These are phyloP conservation scores for Plectosphaerella cucumerina DNA, from an alignment of 2,329 filamentous ascomycete genomes.

Conservation along the genomic window DNA sequence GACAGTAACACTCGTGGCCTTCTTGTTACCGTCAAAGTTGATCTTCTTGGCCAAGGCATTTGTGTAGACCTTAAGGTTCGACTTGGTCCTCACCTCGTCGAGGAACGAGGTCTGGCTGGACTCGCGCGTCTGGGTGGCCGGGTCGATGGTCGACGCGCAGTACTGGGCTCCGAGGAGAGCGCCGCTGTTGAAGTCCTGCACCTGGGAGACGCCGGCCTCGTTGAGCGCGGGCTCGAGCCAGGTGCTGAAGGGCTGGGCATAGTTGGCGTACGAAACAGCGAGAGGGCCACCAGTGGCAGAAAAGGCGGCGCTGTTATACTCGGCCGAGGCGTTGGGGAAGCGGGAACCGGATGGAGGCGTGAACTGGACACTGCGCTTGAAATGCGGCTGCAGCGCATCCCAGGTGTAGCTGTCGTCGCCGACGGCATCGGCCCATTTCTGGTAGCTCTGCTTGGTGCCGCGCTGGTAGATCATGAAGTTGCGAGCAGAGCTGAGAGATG, in stretches of 20 bases:
- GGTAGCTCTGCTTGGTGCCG: constrained; percentile 15
- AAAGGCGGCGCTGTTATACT: constrained; percentile 22
- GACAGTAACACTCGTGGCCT: constrained; percentile 35
- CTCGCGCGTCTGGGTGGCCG: constrained; percentile 19
- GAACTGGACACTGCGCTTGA: constrained; percentile 23
- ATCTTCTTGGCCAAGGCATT: constrained; percentile 39
- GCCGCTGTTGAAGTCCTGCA: constrained; percentile 35
- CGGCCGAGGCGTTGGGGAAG: constrained; percentile 16
- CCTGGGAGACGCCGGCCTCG: constrained; percentile 30
- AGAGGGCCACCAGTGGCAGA: constrained; percentile 17
- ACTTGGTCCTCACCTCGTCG: constrained; percentile 15
- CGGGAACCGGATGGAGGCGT: constrained; percentile 20
- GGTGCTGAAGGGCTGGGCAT: constrained; percentile 15
- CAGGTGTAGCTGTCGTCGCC: constrained; percentile 23
- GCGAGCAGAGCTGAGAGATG: constrained; percentile 13
- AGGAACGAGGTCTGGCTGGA: constrained; percentile 34
- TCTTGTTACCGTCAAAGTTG: constrained; percentile 33
- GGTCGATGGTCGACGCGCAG: constrained; percentile 24
- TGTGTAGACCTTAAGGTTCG: constrained; percentile 33
- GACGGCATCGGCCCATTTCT: constrained; percentile 25
- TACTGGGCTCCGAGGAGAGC: constrained; percentile 27
- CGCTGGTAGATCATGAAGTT: constrained; percentile 25
- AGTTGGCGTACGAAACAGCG: constrained; percentile 20
- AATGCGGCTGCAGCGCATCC: constrained; percentile 25
- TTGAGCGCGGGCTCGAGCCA: constrained; percentile 26